Conservation (phyloP, 305 asterid species). For the Stenogyne calaminthoides region DNA sequence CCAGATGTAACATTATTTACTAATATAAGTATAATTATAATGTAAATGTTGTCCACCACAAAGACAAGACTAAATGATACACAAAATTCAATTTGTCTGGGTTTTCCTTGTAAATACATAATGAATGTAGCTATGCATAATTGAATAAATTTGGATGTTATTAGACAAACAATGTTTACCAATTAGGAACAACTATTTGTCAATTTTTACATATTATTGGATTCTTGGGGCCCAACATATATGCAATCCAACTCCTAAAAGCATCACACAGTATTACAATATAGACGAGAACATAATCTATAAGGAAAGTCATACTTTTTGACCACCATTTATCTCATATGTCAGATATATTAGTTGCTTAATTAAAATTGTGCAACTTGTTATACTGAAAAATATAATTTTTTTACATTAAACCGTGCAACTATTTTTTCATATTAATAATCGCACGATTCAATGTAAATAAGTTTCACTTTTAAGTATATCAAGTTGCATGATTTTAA, state of each 20-base stretch:
- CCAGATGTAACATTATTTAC: background rate
- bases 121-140: background rate
- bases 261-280: constrained; percentile 20
- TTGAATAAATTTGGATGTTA: background rate
- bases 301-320: background rate
- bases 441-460: too few relatives aligned
- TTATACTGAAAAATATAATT: too few relatives aligned
- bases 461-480: too few relatives aligned
- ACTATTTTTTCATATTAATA: too few relatives aligned
- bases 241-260: constrained; percentile 16
- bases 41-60: background rate
- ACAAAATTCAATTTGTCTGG: background rate
- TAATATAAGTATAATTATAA: too few relatives aligned
- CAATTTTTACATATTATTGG: constrained; percentile 29
- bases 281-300: constrained; percentile 11
- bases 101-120: background rate
- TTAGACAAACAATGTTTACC: background rate
- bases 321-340: constrained; percentile 5
- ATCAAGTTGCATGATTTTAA: too few relatives aligned
- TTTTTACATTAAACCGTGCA: too few relatives aligned
- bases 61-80: background rate
- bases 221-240: constrained; percentile 31
- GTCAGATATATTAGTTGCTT: too few relatives aligned
- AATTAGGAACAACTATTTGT: background rate
- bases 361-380: too few relatives aligned